A percentile compares a stretch with the other conserved stretches of the same genome.
Evolutionary conservation across 2,329 filamentous ascomycete genomes (phyloP).

Genomic region (Aspergillus uvarum): DNA sequence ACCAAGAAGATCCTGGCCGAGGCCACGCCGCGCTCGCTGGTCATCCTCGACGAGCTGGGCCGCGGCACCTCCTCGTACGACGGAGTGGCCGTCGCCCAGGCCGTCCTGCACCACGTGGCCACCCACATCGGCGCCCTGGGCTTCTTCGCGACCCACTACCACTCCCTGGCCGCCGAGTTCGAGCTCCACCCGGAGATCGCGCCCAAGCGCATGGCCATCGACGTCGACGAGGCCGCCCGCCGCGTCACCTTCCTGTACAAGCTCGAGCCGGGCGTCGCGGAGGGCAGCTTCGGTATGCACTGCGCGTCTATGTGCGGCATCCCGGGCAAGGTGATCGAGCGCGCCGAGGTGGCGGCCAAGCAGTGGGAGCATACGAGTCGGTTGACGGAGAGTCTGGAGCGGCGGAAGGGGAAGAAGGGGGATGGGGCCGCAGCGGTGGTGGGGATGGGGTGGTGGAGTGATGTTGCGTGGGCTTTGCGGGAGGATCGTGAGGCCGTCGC

Average conservation of each 20-base stretch:
- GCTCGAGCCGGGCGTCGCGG: constrained; percentile 87
- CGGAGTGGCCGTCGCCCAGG: constrained; percentile 92
- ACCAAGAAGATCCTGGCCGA: constrained; percentile 97
- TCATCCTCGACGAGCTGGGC: constrained; percentile 94
- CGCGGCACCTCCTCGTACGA: constrained; percentile 95
- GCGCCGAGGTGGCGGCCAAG: constrained; percentile 81
- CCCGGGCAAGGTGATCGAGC: constrained; percentile 73
- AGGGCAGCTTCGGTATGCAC: constrained; percentile 98
- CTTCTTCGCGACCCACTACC: constrained; percentile 98
- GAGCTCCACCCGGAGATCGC: constrained; percentile 82
- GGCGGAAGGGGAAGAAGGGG: constrained; percentile 68
- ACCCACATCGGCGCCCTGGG: constrained; percentile 90
- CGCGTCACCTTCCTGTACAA: constrained; percentile 97
- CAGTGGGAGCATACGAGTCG: constrained; percentile 95
- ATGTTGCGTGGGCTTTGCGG: constrained; percentile 75
- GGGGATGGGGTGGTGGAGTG: constrained; percentile 81
- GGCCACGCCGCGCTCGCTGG: constrained; percentile 87
- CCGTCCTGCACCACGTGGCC: constrained; percentile 93
- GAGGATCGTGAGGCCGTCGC: constrained; percentile 41
- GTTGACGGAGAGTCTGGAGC: constrained; percentile 83
- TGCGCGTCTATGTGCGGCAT: constrained; percentile 99
- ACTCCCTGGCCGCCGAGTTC: constrained; percentile 89
- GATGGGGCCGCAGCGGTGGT: constrained; percentile 50
- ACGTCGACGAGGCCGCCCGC: constrained; percentile 79
- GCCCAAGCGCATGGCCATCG: constrained; percentile 87